Percentiles rank a stretch among this genome's conserved stretches.
Conservation (phyloP, 1,284 basidiomycete genomes). For the Fomitopsis schrenkii region DNA sequence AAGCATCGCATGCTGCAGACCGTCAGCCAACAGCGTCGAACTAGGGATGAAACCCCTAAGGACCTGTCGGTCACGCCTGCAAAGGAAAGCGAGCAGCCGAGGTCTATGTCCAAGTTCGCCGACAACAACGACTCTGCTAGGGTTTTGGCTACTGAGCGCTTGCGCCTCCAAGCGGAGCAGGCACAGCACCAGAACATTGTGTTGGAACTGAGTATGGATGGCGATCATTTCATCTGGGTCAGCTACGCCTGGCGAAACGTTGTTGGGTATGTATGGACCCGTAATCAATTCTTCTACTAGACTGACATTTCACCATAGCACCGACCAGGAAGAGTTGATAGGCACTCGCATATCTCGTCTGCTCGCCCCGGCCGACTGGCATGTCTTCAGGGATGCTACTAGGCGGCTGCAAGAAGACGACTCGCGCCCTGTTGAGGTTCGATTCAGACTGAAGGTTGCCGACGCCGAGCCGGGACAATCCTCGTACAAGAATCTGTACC, state of each 20-base stretch:
- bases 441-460: constrained; percentile 77
- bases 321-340: constrained; percentile 79
- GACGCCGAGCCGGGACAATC: constrained; percentile 50
- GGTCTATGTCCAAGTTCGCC: constrained; percentile 37
- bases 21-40: constrained; percentile 46
- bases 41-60: constrained; percentile 55
- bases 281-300: constrained; percentile 7
- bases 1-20: constrained; percentile 46
- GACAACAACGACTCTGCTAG: constrained; percentile 69
- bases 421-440: constrained; percentile 91
- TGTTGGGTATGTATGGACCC: constrained; percentile 67
- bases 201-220: constrained; percentile 91
- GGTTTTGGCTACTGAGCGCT: constrained; percentile 77
- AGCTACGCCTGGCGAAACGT: constrained; percentile 95
- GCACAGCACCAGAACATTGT: constrained; percentile 95
- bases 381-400: constrained; percentile 87
- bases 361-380: constrained; percentile 80
- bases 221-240: constrained; percentile 89
- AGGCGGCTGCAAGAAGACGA: constrained; percentile 86
- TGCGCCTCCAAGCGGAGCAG: constrained; percentile 85
- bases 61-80: constrained; percentile 36
- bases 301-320: constrained; percentile 40
- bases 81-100: constrained; percentile 20
- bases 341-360: constrained; percentile 81
- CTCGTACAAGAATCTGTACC: constrained; percentile 55